Evolutionary conservation across 192 early-diverging fungal genomes (phyloP).

Genomic region (Coemansia sp.): DNA sequence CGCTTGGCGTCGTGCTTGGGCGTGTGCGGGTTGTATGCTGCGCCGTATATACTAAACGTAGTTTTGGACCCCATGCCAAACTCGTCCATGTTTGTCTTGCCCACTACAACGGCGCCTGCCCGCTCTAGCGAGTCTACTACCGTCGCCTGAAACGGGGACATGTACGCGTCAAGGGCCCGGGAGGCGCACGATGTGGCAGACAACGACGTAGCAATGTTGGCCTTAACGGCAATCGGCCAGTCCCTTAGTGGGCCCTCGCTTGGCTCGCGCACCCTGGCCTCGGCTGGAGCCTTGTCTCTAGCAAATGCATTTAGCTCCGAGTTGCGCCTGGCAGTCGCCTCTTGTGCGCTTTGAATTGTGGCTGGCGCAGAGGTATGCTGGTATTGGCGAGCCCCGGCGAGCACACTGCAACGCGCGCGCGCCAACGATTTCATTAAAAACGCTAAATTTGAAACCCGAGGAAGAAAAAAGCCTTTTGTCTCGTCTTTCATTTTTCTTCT

Average conservation of each 20-base stretch:
- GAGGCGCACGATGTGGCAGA: constrained; percentile 75
- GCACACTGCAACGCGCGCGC: neutral
- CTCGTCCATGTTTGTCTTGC: constrained; percentile 92
- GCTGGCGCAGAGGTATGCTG: neutral
- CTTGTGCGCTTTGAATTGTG: constrained; percentile 13
- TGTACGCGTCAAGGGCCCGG: constrained; percentile 58
- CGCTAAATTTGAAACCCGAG: no score
- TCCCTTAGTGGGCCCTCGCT: constrained; percentile 57
- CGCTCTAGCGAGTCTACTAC: constrained; percentile 59
- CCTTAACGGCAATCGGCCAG: constrained; percentile 71
- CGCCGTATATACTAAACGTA: constrained; percentile 31
- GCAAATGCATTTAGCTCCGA: constrained; percentile 22
- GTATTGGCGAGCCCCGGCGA: neutral
- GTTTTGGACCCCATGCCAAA: constrained; percentile 87
- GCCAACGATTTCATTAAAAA: neutral
- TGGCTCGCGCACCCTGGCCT: neutral
- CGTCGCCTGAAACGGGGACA: constrained; percentile 58
- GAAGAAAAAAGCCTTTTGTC: no score
- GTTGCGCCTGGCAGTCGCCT: constrained; percentile 14
- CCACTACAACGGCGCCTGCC: constrained; percentile 66
- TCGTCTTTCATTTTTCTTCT: neutral
- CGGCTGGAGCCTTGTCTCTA: neutral
- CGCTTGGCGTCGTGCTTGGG: neutral
- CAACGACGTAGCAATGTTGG: constrained; percentile 71
- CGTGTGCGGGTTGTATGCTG: constrained; percentile 22